These are phyloP conservation scores for Medicago ruthenica DNA, from an alignment of 306 rosid species.

Conservation along the genomic window DNA sequence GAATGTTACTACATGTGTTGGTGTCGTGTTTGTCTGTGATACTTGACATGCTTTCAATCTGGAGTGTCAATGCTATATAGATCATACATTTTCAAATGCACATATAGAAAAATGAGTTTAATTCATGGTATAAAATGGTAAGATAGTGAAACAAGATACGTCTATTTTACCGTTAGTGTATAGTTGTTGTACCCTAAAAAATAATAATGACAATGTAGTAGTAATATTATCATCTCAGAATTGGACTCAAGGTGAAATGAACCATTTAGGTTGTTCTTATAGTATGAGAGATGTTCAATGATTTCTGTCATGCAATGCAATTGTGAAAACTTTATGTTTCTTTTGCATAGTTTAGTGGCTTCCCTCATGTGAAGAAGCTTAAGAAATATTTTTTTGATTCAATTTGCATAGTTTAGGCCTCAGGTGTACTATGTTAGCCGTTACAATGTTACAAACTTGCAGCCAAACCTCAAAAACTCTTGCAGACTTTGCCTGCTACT, in stretches of 20 bases:
- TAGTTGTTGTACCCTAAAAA: background rate
- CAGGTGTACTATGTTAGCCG: background rate
- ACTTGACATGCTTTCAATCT: background rate
- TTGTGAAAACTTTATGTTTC: background rate
- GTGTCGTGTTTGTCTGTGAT: background rate
- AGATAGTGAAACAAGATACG: background rate
- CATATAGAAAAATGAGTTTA: conserved; percentile 2
- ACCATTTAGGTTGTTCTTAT: background rate
- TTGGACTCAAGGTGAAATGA: conserved; percentile 18
- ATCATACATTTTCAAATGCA: conserved; percentile 8
- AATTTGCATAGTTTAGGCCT: too few species aligned
- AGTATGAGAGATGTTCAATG: conserved; percentile 7
- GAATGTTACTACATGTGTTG: background rate
- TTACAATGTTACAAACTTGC: conserved; percentile 23
- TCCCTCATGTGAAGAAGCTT: conserved; percentile 27
- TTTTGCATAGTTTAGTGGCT: background rate
- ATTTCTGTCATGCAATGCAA: conserved; percentile 18
- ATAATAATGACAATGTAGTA: background rate
- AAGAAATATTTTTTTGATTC: conserved; percentile 12
- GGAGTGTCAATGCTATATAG: background rate
- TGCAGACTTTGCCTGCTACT: conserved; percentile 8
- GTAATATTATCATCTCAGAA: background rate
- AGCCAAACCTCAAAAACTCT: conserved; percentile 21
- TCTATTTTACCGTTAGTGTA: too few species aligned
- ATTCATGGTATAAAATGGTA: background rate